Evolutionary conservation across 2,329 filamentous ascomycete genomes (phyloP).

Genomic region (Fusarium sp.): DNA sequence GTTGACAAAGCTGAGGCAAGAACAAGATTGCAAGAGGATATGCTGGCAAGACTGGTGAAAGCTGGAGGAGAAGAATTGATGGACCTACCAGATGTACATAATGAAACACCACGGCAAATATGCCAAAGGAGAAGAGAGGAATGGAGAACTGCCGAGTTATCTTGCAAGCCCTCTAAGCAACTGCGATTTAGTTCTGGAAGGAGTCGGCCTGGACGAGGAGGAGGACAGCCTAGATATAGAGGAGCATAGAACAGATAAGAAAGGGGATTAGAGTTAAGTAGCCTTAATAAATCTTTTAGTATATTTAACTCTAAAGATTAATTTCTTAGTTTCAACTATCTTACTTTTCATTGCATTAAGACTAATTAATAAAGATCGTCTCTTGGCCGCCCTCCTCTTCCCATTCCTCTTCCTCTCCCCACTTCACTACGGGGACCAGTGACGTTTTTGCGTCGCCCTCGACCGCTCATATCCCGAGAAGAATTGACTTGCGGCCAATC

Average conservation of each 20-base stretch:
- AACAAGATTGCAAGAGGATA: background rate
- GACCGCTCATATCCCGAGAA: background rate
- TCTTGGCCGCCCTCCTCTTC: background rate
- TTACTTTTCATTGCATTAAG: no score
- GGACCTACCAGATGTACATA: background rate
- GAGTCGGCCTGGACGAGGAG: background rate
- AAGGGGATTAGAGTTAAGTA: no score
- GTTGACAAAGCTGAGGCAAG: background rate
- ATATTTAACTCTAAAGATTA: no score
- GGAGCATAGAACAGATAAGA: no score
- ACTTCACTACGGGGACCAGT: no score
- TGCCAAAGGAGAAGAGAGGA: background rate
- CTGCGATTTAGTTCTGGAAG: background rate
- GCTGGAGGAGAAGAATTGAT: background rate
- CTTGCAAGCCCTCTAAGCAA: background rate
- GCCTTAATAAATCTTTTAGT: no score
- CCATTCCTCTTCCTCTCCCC: no score
- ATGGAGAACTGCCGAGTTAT: background rate
- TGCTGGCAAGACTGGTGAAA: background rate
- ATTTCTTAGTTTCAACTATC: no score
- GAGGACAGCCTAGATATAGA: background rate
- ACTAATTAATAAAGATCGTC: background rate
- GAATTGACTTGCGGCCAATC: background rate
- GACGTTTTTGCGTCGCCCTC: no score
- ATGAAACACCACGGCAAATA: background rate